Conservation (phyloP, 83 land plant genomes). For the Thuja plicata region DNA sequence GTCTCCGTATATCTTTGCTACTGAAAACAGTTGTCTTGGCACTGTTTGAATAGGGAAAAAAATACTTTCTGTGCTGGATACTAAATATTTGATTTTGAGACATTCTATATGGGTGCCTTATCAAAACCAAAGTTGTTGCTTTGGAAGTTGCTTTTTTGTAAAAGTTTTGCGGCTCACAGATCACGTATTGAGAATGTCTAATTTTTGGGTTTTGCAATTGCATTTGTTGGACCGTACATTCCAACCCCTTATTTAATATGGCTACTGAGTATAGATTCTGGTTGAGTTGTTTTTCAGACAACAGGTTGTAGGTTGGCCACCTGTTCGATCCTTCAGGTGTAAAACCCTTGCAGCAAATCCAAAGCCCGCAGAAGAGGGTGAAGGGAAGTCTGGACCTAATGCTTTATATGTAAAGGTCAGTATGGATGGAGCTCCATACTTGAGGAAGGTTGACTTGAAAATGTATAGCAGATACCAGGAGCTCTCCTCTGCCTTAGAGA, state of each 20-base stretch:
- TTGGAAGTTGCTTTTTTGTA: neutral
- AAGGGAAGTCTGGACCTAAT: constrained; percentile 20
- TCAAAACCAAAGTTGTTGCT: neutral
- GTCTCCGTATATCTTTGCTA: neutral
- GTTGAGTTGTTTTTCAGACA: constrained; percentile 21
- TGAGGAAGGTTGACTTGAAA: constrained; percentile 75
- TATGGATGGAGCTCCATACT: constrained; percentile 85
- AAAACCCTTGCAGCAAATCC: constrained; percentile 28
- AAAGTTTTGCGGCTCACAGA: neutral
- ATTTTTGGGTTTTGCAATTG: neutral
- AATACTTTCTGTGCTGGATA: neutral
- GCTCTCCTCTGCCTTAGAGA: constrained; percentile 51
- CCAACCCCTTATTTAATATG: neutral
- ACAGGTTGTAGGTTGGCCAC: constrained; percentile 78
- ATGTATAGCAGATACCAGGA: constrained; percentile 53
- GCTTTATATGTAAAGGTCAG: constrained; percentile 65
- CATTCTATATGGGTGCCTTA: neutral
- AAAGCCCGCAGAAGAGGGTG: constrained; percentile 7
- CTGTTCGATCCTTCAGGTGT: constrained; percentile 50
- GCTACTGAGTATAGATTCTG: neutral
- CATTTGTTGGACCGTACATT: neutral
- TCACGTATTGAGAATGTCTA: neutral
- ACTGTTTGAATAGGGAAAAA: neutral
- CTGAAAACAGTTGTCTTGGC: neutral
- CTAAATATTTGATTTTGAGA: too few species aligned